phyloP scores from a whole-genome alignment of 164 flowering plant species.

The Saururus chinensis region DNA sequence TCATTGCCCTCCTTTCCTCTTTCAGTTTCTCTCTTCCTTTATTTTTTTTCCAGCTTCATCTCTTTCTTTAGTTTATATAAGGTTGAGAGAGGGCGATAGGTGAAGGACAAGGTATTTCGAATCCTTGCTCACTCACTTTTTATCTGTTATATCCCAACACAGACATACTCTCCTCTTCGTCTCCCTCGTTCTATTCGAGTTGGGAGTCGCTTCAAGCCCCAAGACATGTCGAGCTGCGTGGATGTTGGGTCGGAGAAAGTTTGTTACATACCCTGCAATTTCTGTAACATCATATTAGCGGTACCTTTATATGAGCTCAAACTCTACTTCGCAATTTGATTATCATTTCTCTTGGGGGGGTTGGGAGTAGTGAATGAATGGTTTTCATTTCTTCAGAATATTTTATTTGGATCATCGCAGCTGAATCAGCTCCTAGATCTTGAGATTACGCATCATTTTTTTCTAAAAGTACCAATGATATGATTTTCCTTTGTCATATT shows the following conservation, averaged over 20 bases:
- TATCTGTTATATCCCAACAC: neutral
- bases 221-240: conserved; percentile 33
- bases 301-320: conserved; percentile 21
- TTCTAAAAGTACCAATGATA: too few species aligned
- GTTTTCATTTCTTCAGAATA: neutral
- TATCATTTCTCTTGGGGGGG: neutral
- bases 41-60: neutral
- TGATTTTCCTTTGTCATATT: neutral
- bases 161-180: neutral
- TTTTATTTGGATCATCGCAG: neutral
- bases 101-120: neutral
- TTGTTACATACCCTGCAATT: conserved; percentile 91
- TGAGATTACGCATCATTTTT: neutral
- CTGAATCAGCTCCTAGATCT: neutral
- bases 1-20: neutral
- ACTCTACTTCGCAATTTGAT: neutral
- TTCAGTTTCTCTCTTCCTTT: neutral
- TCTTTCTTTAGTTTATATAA: neutral
- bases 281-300: conserved; percentile 96
- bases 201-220: neutral
- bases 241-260: conserved; percentile 66
- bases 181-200: neutral
- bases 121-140: neutral
- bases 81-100: neutral
- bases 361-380: neutral